phyloP scores from a whole-genome alignment of 306 rosid genomes.

The Spatholobus suberectus region DNA sequence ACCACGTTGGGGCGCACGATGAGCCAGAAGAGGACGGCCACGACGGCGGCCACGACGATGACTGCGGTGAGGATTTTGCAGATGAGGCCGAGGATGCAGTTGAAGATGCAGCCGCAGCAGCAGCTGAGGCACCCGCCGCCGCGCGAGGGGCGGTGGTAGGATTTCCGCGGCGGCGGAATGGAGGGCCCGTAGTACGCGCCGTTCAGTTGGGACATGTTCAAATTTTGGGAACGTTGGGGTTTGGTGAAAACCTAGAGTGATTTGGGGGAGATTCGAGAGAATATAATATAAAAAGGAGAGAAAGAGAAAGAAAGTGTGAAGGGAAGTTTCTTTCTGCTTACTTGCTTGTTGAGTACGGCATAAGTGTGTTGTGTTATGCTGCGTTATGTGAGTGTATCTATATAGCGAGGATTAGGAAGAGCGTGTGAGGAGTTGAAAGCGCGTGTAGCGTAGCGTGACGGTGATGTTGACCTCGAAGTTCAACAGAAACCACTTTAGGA shows the following conservation, averaged over 20 bases:
- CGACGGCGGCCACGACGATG: constrained; percentile 40
- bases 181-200: constrained; percentile 91
- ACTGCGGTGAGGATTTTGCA: constrained; percentile 43
- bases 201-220: constrained; percentile 65
- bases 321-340: not conserved
- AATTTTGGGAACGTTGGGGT: not conserved
- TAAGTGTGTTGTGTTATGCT: no score
- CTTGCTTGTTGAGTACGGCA: not conserved
- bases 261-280: not conserved
- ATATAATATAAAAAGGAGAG: not conserved
- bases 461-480: not conserved
- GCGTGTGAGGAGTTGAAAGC: not conserved
- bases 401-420: not conserved
- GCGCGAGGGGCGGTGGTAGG: constrained; percentile 50
- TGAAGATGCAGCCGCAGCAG: constrained; percentile 55
- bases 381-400: not conserved
- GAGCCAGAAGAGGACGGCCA: constrained; percentile 53
- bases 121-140: constrained; percentile 53
- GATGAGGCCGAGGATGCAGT: constrained; percentile 52
- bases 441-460: not conserved
- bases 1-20: constrained; percentile 60
- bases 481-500: not conserved
- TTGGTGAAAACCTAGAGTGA: no score
- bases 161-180: constrained; percentile 63
- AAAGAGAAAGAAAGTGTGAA: not conserved